phyloP scores from a whole-genome alignment of 495 filamentous ascomycete genomes.

The Thozetella sp. region DNA sequence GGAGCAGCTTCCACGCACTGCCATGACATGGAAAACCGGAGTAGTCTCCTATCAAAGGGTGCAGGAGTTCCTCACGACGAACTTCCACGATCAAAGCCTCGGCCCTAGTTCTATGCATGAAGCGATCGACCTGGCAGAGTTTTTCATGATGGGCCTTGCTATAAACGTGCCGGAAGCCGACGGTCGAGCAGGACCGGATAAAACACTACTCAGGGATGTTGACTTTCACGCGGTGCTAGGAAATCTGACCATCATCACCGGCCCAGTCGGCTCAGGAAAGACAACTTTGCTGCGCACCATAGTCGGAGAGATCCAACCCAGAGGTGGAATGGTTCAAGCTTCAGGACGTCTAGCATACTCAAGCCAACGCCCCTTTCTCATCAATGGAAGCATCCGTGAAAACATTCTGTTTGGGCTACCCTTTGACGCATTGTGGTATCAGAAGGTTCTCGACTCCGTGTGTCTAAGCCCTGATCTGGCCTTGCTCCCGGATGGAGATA shows the following conservation, averaged over 20 bases:
- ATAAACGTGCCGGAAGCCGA: not conserved
- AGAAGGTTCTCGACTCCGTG: not conserved
- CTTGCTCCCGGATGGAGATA: not conserved
- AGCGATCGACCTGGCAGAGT: not conserved
- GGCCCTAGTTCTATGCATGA: not conserved
- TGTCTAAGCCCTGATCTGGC: not conserved
- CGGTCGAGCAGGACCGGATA: not conserved
- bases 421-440: not conserved
- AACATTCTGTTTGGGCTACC: not conserved
- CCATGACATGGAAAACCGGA: not conserved
- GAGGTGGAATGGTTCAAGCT: not conserved
- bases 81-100: not conserved
- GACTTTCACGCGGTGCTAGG: not conserved
- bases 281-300: not conserved
- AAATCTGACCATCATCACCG: not conserved
- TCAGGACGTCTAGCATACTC: not conserved
- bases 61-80: not conserved
- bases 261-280: not conserved
- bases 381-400: not conserved
- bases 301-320: not conserved
- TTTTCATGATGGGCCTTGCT: not conserved
- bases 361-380: not conserved
- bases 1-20: not conserved
- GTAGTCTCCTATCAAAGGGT: not conserved
- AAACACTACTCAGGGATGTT: not conserved